These are phyloP conservation scores for Mediolabrus comicus DNA, from an alignment of 108 stramenopile genomes.

Conservation along the genomic window DNA sequence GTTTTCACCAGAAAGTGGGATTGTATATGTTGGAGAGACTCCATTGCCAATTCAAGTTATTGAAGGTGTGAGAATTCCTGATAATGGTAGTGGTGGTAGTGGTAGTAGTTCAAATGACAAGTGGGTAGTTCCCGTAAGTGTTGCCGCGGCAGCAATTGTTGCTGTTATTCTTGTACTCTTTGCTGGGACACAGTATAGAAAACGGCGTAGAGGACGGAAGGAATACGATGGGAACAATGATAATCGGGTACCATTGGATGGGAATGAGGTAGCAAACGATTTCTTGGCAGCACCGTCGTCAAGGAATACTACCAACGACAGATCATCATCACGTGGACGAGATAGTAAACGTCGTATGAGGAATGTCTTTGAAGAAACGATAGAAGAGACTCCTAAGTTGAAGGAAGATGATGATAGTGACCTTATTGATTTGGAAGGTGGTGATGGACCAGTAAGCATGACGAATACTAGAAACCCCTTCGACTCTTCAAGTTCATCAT, in stretches of 20 bases:
- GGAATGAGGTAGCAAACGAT: not conserved
- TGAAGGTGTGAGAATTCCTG: not conserved
- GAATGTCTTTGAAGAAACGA: not conserved
- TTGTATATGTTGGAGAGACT: not conserved
- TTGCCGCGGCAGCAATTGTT: not conserved
- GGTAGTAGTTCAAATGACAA: not conserved
- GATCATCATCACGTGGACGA: not conserved
- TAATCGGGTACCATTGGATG: not conserved
- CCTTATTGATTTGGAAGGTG: not conserved
- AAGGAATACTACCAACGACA: too few relatives aligned
- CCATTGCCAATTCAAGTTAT: not conserved
- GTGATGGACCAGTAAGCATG: not conserved
- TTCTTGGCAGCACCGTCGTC: too few relatives aligned
- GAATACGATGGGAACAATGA: not conserved
- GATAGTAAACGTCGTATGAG: not conserved
- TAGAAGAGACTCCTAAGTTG: not conserved
- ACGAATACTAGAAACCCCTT: not conserved
- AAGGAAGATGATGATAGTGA: not conserved
- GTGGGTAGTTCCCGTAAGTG: not conserved
- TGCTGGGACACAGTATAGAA: not conserved
- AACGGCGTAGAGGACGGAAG: not conserved
- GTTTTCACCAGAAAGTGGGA: not conserved
- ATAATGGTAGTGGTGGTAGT: not conserved
- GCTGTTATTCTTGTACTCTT: not conserved
- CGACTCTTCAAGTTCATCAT: not conserved